Percentiles rank a stretch among this genome's conserved stretches.
Conservation (phyloP, 352 stramenopile genomes). For the Phytopythium chamaehyphon region DNA sequence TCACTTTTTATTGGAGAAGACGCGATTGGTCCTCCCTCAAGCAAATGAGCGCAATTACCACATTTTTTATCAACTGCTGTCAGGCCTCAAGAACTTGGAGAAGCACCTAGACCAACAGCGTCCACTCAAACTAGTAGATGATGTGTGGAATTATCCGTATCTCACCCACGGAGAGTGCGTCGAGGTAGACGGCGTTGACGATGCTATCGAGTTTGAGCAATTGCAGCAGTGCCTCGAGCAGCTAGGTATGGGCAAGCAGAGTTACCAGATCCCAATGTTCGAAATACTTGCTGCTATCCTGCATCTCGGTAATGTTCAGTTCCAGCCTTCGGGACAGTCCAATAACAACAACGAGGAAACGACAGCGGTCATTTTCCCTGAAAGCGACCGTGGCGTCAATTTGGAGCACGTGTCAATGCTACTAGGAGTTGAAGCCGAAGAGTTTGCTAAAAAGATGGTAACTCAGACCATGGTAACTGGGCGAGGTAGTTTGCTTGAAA, state of each 20-base stretch:
- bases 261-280: slow-evolving; percentile 69
- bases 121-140: slow-evolving; percentile 24
- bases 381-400: slow-evolving; percentile 44
- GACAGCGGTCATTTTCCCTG: slow-evolving; percentile 45
- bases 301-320: slow-evolving; percentile 67
- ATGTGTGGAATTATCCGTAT: slow-evolving; percentile 74
- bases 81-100: slow-evolving; percentile 31
- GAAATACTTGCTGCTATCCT: slow-evolving; percentile 67
- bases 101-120: slow-evolving; percentile 13
- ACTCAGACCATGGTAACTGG: slow-evolving; percentile 80
- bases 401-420: slow-evolving; percentile 55
- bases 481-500: slow-evolving; percentile 68
- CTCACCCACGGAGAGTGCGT: slow-evolving; percentile 72
- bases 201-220: slow-evolving; percentile 67
- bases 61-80: slow-evolving; percentile 78
- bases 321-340: slow-evolving; percentile 15
- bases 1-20: slow-evolving; percentile 82
- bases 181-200: slow-evolving; percentile 69
- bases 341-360: slow-evolving; percentile 28
- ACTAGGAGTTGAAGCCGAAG: slow-evolving; percentile 42
- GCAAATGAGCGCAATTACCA: slow-evolving; percentile 80
- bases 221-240: slow-evolving; percentile 59
- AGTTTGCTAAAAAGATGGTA: slow-evolving; percentile 79
- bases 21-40: slow-evolving; percentile 60
- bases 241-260: slow-evolving; percentile 55